Evolutionary conservation across 805 yeast species (phyloP).

Genomic region (Lipomyces yamadae): DNA sequence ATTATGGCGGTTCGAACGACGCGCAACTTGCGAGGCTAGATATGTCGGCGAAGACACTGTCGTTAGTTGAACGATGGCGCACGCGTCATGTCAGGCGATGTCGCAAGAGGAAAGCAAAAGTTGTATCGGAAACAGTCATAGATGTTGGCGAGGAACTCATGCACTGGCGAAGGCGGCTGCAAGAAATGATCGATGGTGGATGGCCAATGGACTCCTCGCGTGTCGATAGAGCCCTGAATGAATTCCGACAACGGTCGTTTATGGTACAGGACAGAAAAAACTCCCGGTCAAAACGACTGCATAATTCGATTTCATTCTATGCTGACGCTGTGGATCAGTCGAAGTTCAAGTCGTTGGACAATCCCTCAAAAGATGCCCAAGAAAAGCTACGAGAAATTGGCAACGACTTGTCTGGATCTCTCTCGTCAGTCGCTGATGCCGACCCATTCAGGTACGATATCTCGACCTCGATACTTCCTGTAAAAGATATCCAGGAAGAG

Average conservation of each 20-base stretch:
- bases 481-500: neutral
- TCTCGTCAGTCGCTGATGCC: neutral
- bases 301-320: slow-evolving; percentile 1
- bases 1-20: neutral
- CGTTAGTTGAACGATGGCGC: neutral
- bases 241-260: neutral
- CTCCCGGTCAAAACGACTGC: slow-evolving; percentile 3
- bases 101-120: neutral
- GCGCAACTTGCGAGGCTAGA: neutral
- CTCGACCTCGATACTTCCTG: neutral
- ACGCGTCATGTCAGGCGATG: neutral
- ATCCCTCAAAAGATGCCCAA: neutral
- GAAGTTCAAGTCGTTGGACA: neutral
- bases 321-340: neutral
- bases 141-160: neutral
- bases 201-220: neutral
- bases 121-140: neutral
- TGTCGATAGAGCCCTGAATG: neutral
- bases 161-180: neutral
- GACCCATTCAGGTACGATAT: neutral
- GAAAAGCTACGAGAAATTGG: neutral
- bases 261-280: neutral
- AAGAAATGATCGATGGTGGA: neutral
- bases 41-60: neutral
- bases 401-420: neutral